Evolutionary conservation across 2,329 filamentous ascomycete genomes (phyloP).

Genomic region (Penicillium sclerotiorum): DNA sequence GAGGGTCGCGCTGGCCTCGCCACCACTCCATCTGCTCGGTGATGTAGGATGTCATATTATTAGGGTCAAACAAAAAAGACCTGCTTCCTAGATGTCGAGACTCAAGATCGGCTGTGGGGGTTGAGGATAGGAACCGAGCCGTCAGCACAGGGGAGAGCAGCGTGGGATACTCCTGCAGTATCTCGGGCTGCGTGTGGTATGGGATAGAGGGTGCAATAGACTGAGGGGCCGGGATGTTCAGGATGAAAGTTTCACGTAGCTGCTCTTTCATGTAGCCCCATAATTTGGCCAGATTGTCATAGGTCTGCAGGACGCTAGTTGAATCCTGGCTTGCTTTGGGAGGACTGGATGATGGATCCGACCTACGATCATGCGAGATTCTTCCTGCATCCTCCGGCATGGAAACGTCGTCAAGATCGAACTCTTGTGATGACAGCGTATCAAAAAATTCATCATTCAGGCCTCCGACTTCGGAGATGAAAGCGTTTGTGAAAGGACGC

Average conservation of each 20-base stretch:
- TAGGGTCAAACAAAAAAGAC: constrained; percentile 67
- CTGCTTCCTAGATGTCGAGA: constrained; percentile 55
- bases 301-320: constrained; percentile 55
- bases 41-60: constrained; percentile 67
- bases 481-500: constrained; percentile 72
- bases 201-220: constrained; percentile 33
- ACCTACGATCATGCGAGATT: constrained; percentile 1
- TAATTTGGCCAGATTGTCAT: constrained; percentile 62
- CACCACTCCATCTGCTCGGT: constrained; percentile 79
- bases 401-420: constrained; percentile 29
- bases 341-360: constrained; percentile 17
- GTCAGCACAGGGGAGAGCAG: constrained; percentile 49
- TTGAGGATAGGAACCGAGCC: constrained; percentile 46
- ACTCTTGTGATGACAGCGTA: constrained; percentile 35
- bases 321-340: constrained; percentile 46
- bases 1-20: constrained; percentile 71
- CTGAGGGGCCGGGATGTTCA: constrained; percentile 16
- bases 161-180: constrained; percentile 41
- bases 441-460: constrained; percentile 70
- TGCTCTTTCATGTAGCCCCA: constrained; percentile 67
- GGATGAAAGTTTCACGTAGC: constrained; percentile 55
- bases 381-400: constrained; percentile 27
- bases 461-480: constrained; percentile 72
- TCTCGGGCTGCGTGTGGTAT: constrained; percentile 35
- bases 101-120: constrained; percentile 26